Percentiles rank a stretch among this genome's conserved stretches.
Conservation (phyloP, 2,329 filamentous ascomycete species). For the Clarireedia paspali region DNA sequence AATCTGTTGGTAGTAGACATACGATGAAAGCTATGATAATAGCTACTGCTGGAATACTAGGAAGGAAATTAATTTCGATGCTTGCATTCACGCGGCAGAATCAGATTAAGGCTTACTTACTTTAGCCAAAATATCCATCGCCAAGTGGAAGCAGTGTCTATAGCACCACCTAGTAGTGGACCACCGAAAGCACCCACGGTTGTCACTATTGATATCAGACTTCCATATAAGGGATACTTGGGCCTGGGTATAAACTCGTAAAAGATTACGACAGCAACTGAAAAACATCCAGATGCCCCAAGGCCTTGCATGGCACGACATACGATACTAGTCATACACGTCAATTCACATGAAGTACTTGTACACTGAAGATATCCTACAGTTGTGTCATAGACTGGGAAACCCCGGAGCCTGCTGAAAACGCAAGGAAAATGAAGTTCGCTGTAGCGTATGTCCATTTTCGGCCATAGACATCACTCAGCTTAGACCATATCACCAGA, state of each 20-base stretch:
- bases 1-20: background rate
- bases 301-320: constrained; percentile 32
- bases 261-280: constrained; percentile 40
- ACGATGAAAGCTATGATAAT: background rate
- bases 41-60: background rate
- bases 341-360: no score
- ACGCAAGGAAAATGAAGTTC: background rate
- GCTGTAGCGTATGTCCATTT: background rate
- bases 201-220: constrained; percentile 9
- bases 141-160: constrained; percentile 30
- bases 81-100: no score
- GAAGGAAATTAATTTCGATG: no score
- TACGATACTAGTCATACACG: constrained; percentile 1
- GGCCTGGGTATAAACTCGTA: constrained; percentile 41
- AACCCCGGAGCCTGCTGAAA: background rate
- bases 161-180: constrained; percentile 28
- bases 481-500: background rate
- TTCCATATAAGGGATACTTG: constrained; percentile 34
- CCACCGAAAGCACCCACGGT: constrained; percentile 17
- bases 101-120: background rate
- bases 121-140: constrained; percentile 19
- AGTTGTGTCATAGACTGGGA: background rate
- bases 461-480: background rate
- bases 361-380: no score
- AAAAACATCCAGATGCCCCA: constrained; percentile 38